Evolutionary conservation across 768 basidiomycete genomes (phyloP).

Genomic region (Boletus fagicola): DNA sequence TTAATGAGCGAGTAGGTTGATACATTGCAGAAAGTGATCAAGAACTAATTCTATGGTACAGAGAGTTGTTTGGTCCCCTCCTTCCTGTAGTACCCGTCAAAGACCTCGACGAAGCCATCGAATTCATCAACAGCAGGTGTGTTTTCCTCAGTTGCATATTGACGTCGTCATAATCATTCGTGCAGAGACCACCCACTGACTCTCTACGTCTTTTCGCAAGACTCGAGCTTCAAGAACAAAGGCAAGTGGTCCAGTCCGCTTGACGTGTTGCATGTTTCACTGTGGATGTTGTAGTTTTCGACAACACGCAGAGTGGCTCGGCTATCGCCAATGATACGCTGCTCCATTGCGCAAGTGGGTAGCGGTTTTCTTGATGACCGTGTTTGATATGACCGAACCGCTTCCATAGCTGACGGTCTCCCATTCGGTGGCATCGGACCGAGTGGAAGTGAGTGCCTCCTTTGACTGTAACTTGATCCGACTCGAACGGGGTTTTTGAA

Average conservation of each 20-base stretch:
- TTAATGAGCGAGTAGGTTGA: slow-evolving; percentile 70
- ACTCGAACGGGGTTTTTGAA: neutral
- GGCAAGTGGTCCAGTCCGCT: slow-evolving; percentile 36
- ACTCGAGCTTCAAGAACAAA: slow-evolving; percentile 56
- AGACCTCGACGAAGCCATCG: slow-evolving; percentile 67
- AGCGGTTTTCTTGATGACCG: neutral
- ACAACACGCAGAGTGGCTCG: slow-evolving; percentile 69
- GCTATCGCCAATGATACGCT: slow-evolving; percentile 68
- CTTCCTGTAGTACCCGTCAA: slow-evolving; percentile 73
- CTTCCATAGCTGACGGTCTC: slow-evolving; percentile 49
- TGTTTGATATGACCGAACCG: neutral
- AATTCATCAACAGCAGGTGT: slow-evolving; percentile 60
- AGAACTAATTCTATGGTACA: slow-evolving; percentile 25
- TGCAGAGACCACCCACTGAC: slow-evolving; percentile 69
- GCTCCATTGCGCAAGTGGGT: slow-evolving; percentile 56
- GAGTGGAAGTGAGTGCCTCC: slow-evolving; percentile 59
- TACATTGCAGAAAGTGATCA: neutral
- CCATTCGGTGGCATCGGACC: slow-evolving; percentile 75
- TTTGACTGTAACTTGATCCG: neutral
- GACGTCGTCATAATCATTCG: neutral
- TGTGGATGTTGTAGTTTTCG: slow-evolving; percentile 47
- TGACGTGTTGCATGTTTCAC: neutral
- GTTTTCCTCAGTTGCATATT: slow-evolving; percentile 11
- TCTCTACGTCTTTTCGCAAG: slow-evolving; percentile 73
- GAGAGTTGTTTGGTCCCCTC: slow-evolving; percentile 84